Evolutionary conservation across 805 yeast species (phyloP), one percentile per base, ranked within the genome.

Genomic region (Pichia rugopelliculosa): DNA sequence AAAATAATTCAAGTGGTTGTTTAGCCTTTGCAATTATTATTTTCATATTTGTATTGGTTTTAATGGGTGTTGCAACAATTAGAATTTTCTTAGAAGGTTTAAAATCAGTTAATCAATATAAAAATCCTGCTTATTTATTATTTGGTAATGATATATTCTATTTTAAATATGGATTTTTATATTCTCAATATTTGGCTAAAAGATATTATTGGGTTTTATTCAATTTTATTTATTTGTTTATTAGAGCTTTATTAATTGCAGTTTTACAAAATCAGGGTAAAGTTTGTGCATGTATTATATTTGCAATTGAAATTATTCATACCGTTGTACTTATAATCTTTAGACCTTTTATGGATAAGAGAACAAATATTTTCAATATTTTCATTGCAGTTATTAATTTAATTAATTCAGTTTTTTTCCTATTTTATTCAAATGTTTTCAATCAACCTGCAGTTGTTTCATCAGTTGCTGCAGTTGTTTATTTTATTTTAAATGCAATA

Each of bases 321-420:
- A 79, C 86, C 52, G 75, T 75, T 33, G 71, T 72, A 0, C 58
- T 89, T 24, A 82, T 89, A 59, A 77, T 79, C 75, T 69, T 76
- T 48, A 78, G 93, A 65, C 99, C 99, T 11, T 93, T 78, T 65
- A 82, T 93, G 90, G 97, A 93, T 69, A 88, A 84, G 67, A 77
- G 95, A 69, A 90, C 98, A 30, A 93, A 93, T 59, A 82, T 80
- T n/a, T 87, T 89, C 77, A 91, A 90, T 68, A 91, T 93, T 57
- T 75, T 86, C 42, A 87, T 91, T 57, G 82, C 87, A 36, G 76
- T 85, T 41, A 81, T 93, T 56, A 85, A 81, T 61, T 76, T 88
- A 48, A 67, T 91, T 59, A 93, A 93, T 65, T 77, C 96, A 1
- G 67, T 91, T 39, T 84, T 93, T 70, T 93, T 87, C 66, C 68